Base-by-base conservation (phyloP, 73 alveolate genomes). In the Blepharisma japonicum region DNA sequence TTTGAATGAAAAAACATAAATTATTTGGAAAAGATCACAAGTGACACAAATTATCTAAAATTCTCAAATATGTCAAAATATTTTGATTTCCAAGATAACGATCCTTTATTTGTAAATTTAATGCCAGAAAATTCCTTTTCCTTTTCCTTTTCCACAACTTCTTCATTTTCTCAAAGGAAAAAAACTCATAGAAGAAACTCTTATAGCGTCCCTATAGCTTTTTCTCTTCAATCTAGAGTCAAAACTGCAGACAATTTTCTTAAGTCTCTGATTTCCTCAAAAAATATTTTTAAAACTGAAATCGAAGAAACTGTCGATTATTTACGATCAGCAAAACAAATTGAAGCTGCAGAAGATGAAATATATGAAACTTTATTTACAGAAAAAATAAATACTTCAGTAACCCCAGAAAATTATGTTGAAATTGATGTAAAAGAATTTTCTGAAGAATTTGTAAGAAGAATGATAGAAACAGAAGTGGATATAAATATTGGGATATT, bases 251-350 rank as follows among this genome's bases (percentile, higher is more conserved):
- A 20, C 2, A 25, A 61, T 14, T 8, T 61, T 25, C 48, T 61
- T 1, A 25, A 25, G 14, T 61, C 23, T 39, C 39, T 61, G 1
- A 32, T 32, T 1, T 32, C 42, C 3, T 48, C 74, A 9, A 61
- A 14, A 61, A 61, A 61, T 14, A n/a, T 25, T 20, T 9, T 18
- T 14, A 61, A 61, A 61, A 61, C 74, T 14, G 47, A 61, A 61
- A 61, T 14, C 0, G 39, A n/a, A 61, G 47, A n/a, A 9, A 61
- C 47, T 14, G 47, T n/a, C 5, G 74, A 61, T 1, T 8, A 14
- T 61, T 39, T 9, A 9, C 11, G 18, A 18, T 25, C 74, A 61
- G 47, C 74, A 61, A 25, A 14, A 32, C 42, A 32, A 32, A 32
- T 32, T 20, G 74, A 20, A 4, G 47, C 0, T 61, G 18, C 0